These are phyloP conservation scores for Urochloa ruziziensis DNA, from an alignment of 176 grass and related monocot genomes.

Conservation along the genomic window DNA sequence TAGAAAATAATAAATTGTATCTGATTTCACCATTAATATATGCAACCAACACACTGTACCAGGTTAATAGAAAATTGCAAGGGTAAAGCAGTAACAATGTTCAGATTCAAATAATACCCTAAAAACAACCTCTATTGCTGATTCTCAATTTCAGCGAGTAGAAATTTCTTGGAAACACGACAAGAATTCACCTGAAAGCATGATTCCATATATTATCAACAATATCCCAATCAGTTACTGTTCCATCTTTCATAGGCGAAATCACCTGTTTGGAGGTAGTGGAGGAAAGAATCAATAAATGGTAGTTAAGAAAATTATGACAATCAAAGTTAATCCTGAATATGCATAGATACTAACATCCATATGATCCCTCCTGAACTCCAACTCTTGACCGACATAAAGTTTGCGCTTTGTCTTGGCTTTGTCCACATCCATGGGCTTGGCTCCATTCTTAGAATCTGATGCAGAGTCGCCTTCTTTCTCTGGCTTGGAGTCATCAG, in stretches of 20 bases:
- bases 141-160: constrained; percentile 16
- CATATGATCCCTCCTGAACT: constrained; percentile 94
- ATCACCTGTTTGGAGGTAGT: constrained; percentile 63
- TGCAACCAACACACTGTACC: not conserved
- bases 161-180: not conserved
- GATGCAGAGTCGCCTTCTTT: constrained; percentile 63
- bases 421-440: constrained; percentile 75
- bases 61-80: not conserved
- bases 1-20: not conserved
- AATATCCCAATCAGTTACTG: constrained; percentile 94
- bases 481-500: constrained; percentile 64
- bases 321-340: not conserved
- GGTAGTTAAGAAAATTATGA: constrained; percentile 14
- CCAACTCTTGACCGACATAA: constrained; percentile 93
- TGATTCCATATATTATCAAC: constrained; percentile 98
- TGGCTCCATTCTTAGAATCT: constrained; percentile 78
- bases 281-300: constrained; percentile 18
- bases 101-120: constrained; percentile 15
- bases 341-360: constrained; percentile 58
- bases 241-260: constrained; percentile 90
- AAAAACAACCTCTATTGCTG: not conserved
- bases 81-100: not conserved
- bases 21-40: too few species aligned
- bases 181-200: constrained; percentile 78
- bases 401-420: constrained; percentile 72